These are phyloP conservation scores for Pestalotiopsis sp. DNA, from an alignment of 2,329 filamentous ascomycete species.

Conservation along the genomic window DNA sequence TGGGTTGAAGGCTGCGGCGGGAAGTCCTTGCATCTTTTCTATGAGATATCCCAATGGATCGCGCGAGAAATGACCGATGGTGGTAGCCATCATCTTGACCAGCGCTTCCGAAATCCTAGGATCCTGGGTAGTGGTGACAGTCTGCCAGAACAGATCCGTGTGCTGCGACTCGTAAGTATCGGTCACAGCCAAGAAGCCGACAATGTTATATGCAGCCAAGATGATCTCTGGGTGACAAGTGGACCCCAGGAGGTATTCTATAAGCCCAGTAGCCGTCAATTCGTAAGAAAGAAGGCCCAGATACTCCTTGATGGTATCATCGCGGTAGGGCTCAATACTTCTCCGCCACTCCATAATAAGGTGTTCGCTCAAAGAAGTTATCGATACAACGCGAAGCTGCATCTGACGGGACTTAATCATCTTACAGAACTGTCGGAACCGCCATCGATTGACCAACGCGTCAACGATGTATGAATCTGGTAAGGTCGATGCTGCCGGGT, in stretches of 20 bases:
- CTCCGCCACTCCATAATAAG: constrained; percentile 69
- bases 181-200: constrained; percentile 85
- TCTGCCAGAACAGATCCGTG: constrained; percentile 82
- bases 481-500: constrained; percentile 36
- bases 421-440: constrained; percentile 67
- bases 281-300: constrained; percentile 71
- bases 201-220: constrained; percentile 76
- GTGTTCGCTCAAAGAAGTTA: constrained; percentile 72
- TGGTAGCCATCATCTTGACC: constrained; percentile 61
- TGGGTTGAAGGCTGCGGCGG: constrained; percentile 63
- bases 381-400: constrained; percentile 82
- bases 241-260: constrained; percentile 86
- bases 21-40: constrained; percentile 68
- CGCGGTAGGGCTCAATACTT: constrained; percentile 45
- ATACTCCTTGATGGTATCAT: constrained; percentile 39
- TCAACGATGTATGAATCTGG: constrained; percentile 43
- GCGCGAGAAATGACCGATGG: constrained; percentile 51
- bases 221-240: constrained; percentile 94
- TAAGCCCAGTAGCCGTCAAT: constrained; percentile 69
- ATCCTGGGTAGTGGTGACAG: constrained; percentile 80
- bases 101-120: constrained; percentile 82
- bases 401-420: constrained; percentile 85
- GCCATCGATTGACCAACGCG: constrained; percentile 66
- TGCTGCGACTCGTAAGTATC: constrained; percentile 71
- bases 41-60: constrained; percentile 66